Evolutionary conservation across 164 flowering plant genomes (phyloP).

Genomic region (Brasenia schreberi): DNA sequence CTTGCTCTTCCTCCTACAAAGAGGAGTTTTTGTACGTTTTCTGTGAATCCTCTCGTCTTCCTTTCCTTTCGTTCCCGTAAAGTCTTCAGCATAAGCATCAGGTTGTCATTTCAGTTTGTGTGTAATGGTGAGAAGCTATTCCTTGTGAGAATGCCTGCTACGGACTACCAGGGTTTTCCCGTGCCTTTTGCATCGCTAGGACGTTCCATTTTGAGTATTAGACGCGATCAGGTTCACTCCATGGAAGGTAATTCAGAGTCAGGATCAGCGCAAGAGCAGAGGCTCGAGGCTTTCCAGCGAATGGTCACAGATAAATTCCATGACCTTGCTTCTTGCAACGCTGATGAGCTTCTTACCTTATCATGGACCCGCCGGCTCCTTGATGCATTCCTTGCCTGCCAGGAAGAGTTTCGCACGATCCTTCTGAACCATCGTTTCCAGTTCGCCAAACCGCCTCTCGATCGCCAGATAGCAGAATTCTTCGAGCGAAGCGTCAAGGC

Average conservation of each 20-base stretch:
- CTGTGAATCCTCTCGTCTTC: neutral
- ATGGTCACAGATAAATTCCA: constrained; percentile 42
- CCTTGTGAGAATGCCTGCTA: constrained; percentile 39
- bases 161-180: constrained; percentile 50
- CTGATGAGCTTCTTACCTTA: constrained; percentile 53
- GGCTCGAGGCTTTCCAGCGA: constrained; percentile 60
- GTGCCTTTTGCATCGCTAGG: constrained; percentile 27
- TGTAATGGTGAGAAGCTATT: neutral
- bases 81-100: neutral
- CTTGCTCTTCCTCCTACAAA: too few relatives aligned
- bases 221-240: constrained; percentile 62
- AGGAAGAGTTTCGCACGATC: constrained; percentile 59
- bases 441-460: constrained; percentile 37
- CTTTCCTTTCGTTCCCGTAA: neutral
- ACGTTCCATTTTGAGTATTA: constrained; percentile 49
- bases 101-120: neutral
- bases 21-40: neutral
- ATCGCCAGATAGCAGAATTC: constrained; percentile 39
- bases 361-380: constrained; percentile 63
- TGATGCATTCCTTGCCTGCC: constrained; percentile 58
- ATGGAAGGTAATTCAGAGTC: constrained; percentile 30
- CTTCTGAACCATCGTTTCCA: constrained; percentile 25
- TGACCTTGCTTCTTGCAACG: constrained; percentile 21
- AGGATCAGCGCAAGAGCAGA: constrained; percentile 18
- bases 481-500: constrained; percentile 78